phyloP scores from a whole-genome alignment of 2,329 filamentous ascomycete genomes.

The Aureobasidium subglaciale region DNA sequence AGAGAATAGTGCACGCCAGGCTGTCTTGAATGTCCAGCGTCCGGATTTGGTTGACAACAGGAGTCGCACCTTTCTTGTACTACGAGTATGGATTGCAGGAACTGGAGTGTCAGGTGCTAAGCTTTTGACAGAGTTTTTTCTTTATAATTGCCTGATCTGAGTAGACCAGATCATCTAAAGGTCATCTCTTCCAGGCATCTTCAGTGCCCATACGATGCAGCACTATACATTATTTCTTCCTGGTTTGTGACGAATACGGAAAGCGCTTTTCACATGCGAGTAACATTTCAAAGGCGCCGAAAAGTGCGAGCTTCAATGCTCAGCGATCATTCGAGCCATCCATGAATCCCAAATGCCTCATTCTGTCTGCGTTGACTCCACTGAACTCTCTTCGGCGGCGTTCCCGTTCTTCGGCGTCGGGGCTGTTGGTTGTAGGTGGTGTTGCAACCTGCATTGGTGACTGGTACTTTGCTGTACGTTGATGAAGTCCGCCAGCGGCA shows the following conservation, averaged over 20 bases:
- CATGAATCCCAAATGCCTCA: conserved; percentile 27
- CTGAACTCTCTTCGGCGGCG: conserved; percentile 23
- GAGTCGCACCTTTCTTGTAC: too few species aligned
- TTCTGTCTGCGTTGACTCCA: conserved; percentile 30
- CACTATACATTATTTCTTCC: not conserved
- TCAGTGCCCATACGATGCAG: not conserved
- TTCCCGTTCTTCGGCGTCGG: conserved; percentile 26
- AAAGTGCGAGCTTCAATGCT: too few species aligned
- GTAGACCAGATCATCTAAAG: not conserved
- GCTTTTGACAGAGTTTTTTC: not conserved
- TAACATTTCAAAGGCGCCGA: not conserved
- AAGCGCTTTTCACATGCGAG: not conserved
- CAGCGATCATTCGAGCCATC: conserved; percentile 14
- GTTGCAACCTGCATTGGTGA: conserved; percentile 39
- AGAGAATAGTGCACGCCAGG: too few species aligned
- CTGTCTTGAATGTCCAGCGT: too few species aligned
- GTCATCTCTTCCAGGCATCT: not conserved
- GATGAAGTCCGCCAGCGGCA: conserved; percentile 19
- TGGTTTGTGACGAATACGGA: not conserved
- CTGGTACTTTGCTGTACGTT: conserved; percentile 17
- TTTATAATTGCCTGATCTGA: not conserved
- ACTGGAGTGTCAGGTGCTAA: too few species aligned
- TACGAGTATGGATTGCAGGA: too few species aligned
- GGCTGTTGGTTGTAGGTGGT: conserved; percentile 33
- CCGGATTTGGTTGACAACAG: too few species aligned